These are phyloP conservation scores for Eucalyptus caleyi DNA, from an alignment of 345 rosid species.

Conservation along the genomic window DNA sequence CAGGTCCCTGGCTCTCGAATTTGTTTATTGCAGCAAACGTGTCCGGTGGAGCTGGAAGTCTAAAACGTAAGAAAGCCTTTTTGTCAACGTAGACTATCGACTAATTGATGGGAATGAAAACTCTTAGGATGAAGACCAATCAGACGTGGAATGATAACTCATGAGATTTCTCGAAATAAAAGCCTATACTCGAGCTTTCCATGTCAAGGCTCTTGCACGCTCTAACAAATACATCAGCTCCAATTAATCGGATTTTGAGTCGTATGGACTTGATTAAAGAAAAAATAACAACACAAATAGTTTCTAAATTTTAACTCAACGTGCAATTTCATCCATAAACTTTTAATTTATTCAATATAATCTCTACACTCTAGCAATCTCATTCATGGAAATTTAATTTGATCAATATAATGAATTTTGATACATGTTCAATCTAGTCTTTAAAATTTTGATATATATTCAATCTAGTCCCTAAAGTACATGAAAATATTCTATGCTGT, in stretches of 20 bases:
- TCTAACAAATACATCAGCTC: neutral
- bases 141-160: neutral
- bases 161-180: neutral
- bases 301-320: too few species aligned
- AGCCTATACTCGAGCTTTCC: neutral
- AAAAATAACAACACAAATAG: too few species aligned
- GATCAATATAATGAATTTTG: too few species aligned
- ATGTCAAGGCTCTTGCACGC: neutral
- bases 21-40: neutral
- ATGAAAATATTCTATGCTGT: too few species aligned
- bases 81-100: neutral
- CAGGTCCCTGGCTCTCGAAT: neutral
- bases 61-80: neutral
- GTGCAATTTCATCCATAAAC: too few species aligned
- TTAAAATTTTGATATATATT: too few species aligned
- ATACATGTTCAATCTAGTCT: too few species aligned
- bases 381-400: neutral
- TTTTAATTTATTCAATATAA: too few species aligned
- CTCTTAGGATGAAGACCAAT: neutral
- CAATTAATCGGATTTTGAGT: neutral
- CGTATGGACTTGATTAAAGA: neutral
- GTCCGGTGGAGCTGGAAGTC: neutral
- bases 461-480: neutral
- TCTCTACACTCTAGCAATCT: too few species aligned
- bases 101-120: neutral